Evolutionary conservation across 176 grass and related monocot genomes (phyloP).

Genomic region (Avena insularis): DNA sequence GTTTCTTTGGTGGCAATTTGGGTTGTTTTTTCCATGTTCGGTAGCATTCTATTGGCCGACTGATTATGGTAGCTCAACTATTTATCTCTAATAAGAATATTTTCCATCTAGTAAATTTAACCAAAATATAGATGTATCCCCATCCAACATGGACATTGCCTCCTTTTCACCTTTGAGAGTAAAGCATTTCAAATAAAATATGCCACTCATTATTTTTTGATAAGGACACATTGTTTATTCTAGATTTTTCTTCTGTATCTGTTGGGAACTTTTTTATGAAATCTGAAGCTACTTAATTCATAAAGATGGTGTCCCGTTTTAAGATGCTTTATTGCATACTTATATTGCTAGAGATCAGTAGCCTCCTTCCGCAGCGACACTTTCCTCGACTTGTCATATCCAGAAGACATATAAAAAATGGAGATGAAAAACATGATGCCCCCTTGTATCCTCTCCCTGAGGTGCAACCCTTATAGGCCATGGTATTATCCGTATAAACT

Average conservation of each 20-base stretch:
- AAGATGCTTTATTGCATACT: conserved; percentile 34
- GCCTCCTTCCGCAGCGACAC: no score
- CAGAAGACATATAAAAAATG: no score
- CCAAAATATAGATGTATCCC: conserved; percentile 56
- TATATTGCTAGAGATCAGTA: conserved; percentile 22
- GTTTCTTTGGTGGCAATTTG: conserved; percentile 43
- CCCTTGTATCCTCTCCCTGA: no score
- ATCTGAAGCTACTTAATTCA: conserved; percentile 54
- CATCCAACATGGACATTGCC: no score
- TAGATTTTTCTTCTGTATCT: background rate
- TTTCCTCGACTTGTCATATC: no score
- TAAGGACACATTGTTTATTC: conserved; percentile 33
- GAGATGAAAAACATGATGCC: no score
- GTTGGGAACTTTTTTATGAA: conserved; percentile 55
- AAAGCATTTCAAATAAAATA: conserved; percentile 72
- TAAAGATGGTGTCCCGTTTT: conserved; percentile 29
- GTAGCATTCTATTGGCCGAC: conserved; percentile 45
- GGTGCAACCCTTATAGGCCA: no score
- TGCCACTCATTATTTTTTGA: conserved; percentile 56
- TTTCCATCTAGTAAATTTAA: conserved; percentile 66
- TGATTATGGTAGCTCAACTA: conserved; percentile 50
- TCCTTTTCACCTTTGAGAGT: background rate
- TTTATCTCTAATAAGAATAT: conserved; percentile 42
- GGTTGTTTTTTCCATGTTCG: conserved; percentile 39
- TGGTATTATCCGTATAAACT: no score